These are phyloP conservation scores for Verticillium longisporum DNA, from an alignment of 2,329 filamentous ascomycete genomes.

Conservation along the genomic window DNA sequence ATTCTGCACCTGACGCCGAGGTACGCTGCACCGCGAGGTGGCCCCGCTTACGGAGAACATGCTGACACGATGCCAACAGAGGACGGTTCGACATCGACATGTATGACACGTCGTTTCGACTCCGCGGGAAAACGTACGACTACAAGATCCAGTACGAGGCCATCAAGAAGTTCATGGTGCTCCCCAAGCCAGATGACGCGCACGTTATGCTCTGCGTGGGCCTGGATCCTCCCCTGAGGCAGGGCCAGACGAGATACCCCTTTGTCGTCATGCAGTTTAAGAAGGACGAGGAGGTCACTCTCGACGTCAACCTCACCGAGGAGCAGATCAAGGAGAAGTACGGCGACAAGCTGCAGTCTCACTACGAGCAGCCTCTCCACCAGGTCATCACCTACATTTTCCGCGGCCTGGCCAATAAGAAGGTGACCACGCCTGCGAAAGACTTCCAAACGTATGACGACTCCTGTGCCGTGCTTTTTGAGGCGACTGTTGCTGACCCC, in stretches of 20 bases:
- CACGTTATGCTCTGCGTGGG: conserved; percentile 94
- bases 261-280: conserved; percentile 99
- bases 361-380: conserved; percentile 91
- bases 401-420: conserved; percentile 88
- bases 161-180: conserved; percentile 98
- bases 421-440: conserved; percentile 86
- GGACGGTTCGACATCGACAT: conserved; percentile 99
- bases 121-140: conserved; percentile 98
- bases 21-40: conserved; percentile 32
- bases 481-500: conserved; percentile 17
- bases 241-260: conserved; percentile 95
- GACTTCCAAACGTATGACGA: conserved; percentile 71
- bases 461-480: background rate
- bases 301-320: conserved; percentile 94
- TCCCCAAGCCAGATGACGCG: conserved; percentile 96
- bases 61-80: conserved; percentile 42
- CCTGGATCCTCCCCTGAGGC: conserved; percentile 86
- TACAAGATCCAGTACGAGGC: conserved; percentile 99
- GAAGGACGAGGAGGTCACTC: conserved; percentile 91
- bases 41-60: conserved; percentile 5
- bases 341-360: conserved; percentile 78
- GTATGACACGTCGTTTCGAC: conserved; percentile 95
- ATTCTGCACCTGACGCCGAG: conserved; percentile 93
- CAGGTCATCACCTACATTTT: conserved; percentile 95
- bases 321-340: conserved; percentile 79